These are phyloP conservation scores for Fusarium nurragi DNA, from an alignment of 2,329 filamentous ascomycete genomes.

Conservation along the genomic window DNA sequence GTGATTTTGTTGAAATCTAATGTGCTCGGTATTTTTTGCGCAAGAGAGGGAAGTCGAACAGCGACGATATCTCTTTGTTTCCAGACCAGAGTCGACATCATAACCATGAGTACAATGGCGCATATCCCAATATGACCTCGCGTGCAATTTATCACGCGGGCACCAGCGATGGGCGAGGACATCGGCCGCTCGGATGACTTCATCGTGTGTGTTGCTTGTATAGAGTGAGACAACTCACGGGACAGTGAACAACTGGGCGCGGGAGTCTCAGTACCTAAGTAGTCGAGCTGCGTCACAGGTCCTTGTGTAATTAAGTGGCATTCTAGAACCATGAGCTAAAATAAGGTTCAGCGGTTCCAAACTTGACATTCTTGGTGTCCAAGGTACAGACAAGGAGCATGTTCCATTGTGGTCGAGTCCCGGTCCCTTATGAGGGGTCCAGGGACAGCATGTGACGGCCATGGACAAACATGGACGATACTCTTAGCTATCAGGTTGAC, in stretches of 20 bases:
- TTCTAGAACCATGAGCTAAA: neutral
- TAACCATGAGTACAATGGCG: slow-evolving; percentile 30
- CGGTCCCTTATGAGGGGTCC: neutral
- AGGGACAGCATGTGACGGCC: slow-evolving; percentile 10
- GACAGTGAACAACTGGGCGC: neutral
- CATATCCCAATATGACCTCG: slow-evolving; percentile 28
- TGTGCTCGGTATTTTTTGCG: slow-evolving; percentile 5
- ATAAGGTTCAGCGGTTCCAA: slow-evolving; percentile 1
- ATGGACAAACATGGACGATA: neutral
- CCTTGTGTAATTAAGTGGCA: neutral
- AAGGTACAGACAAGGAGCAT: neutral
- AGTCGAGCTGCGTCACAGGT: slow-evolving; percentile 1
- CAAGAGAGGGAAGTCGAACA: slow-evolving; percentile 17
- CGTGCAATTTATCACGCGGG: slow-evolving; percentile 17
- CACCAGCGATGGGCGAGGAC: neutral
- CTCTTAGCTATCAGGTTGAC: slow-evolving; percentile 1
- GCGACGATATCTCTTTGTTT: slow-evolving; percentile 26
- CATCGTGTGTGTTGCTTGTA: slow-evolving; percentile 6
- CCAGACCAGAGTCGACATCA: slow-evolving; percentile 33
- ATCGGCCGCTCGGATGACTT: slow-evolving; percentile 12
- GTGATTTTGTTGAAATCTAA: neutral
- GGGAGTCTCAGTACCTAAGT: slow-evolving; percentile 18
- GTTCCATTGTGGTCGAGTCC: neutral
- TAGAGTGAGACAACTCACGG: neutral
- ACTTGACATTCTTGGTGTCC: neutral